Evolutionary conservation across 768 basidiomycete species (phyloP).

Genomic region (Suillus decipiens): DNA sequence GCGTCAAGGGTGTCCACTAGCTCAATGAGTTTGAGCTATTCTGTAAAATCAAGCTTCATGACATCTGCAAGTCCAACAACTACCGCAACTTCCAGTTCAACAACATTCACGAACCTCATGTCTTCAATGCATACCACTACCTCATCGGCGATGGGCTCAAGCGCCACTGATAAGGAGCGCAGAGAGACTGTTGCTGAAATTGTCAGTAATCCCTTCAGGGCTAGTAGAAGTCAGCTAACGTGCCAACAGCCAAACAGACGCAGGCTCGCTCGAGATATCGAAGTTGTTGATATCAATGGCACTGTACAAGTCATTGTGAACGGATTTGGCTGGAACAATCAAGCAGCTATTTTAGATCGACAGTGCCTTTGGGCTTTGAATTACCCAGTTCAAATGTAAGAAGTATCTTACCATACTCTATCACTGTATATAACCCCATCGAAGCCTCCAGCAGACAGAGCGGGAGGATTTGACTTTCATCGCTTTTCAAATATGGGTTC

Average conservation of each 20-base stretch:
- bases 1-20: background rate
- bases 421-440: slow-evolving; percentile 5
- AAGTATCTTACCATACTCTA: slow-evolving; percentile 12
- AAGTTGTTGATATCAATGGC: slow-evolving; percentile 29
- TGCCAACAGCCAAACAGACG: slow-evolving; percentile 11
- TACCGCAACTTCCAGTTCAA: background rate
- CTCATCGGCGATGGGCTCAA: slow-evolving; percentile 1
- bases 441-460: slow-evolving; percentile 68
- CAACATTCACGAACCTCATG: background rate
- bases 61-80: background rate
- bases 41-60: no score
- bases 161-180: background rate
- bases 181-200: background rate
- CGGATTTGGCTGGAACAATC: slow-evolving; percentile 36
- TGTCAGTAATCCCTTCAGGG: background rate
- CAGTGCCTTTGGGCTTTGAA: slow-evolving; percentile 63
- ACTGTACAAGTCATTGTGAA: slow-evolving; percentile 31
- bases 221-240: background rate
- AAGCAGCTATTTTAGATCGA: slow-evolving; percentile 40
- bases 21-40: background rate
- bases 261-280: slow-evolving; percentile 21
- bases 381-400: slow-evolving; percentile 72
- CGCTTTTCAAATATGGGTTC: slow-evolving; percentile 77
- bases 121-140: background rate
- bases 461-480: slow-evolving; percentile 81